Evolutionary conservation across 2,329 filamentous ascomycete species (phyloP).

Genomic region (Helotiales sp.): DNA sequence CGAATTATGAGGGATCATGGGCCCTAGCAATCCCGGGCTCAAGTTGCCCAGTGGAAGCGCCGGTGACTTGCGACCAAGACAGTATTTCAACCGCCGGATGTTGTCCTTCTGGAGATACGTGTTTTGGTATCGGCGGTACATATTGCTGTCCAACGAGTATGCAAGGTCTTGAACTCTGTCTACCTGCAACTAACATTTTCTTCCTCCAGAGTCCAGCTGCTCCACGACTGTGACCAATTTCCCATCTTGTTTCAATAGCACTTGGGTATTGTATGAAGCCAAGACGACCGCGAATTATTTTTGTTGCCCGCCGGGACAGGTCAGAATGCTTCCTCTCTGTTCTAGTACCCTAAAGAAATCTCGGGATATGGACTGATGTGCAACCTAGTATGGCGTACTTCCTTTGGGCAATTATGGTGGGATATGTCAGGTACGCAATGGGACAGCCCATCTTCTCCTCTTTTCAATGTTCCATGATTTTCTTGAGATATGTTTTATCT

Average conservation of each 20-base stretch:
- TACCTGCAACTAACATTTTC: background rate
- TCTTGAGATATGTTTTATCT: too few relatives aligned
- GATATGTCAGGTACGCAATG: too few relatives aligned
- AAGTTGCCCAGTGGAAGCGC: background rate
- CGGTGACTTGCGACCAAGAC: background rate
- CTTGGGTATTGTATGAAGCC: background rate
- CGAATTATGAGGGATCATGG: slow-evolving; percentile 4
- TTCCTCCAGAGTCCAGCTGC: background rate
- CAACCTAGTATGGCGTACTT: background rate
- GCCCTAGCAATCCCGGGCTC: background rate
- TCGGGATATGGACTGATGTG: background rate
- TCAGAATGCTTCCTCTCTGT: too few relatives aligned
- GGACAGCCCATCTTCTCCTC: too few relatives aligned
- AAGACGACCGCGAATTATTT: background rate
- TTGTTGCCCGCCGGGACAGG: slow-evolving; percentile 7
- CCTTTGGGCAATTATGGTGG: background rate
- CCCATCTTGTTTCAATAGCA: background rate
- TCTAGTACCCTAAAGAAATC: background rate
- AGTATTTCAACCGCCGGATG: background rate
- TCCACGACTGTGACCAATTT: background rate
- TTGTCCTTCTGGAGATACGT: background rate
- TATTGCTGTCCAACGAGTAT: slow-evolving; percentile 4
- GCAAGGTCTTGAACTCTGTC: too few relatives aligned
- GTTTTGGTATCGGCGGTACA: background rate
- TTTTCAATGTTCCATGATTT: too few relatives aligned